Evolutionary conservation across 345 rosid species (phyloP).

Genomic region (Leavenworthia alabamica): DNA sequence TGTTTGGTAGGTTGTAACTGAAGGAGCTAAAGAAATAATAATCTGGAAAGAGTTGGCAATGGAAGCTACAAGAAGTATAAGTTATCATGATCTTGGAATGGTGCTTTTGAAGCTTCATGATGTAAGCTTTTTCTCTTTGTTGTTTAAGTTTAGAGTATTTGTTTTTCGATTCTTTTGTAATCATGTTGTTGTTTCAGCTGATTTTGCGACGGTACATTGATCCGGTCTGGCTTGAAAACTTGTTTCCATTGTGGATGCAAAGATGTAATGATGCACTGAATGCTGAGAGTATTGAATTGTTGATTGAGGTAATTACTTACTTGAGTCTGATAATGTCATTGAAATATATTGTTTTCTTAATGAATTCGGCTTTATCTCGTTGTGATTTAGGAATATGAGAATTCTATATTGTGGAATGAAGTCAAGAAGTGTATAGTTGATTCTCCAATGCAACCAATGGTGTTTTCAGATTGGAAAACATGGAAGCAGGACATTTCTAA

Average conservation of each 20-base stretch:
- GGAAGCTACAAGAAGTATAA: slow-evolving; percentile 71
- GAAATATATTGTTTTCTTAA: background rate
- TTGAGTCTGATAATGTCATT: background rate
- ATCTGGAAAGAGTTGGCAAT: slow-evolving; percentile 94
- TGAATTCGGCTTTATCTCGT: background rate
- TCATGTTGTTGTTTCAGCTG: slow-evolving; percentile 51
- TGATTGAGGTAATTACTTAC: slow-evolving; percentile 62
- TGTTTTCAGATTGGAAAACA: slow-evolving; percentile 91
- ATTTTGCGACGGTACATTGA: slow-evolving; percentile 55
- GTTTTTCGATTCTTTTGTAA: background rate
- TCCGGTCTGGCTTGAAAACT: slow-evolving; percentile 56
- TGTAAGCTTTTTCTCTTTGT: slow-evolving; percentile 38
- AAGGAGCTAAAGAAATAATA: slow-evolving; percentile 59
- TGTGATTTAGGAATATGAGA: slow-evolving; percentile 67
- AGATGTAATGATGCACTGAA: slow-evolving; percentile 57
- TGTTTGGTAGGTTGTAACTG: slow-evolving; percentile 60
- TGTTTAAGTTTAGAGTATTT: background rate
- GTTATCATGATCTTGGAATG: slow-evolving; percentile 76
- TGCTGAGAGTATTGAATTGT: slow-evolving; percentile 79
- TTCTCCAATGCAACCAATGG: slow-evolving; percentile 53
- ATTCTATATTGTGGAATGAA: slow-evolving; percentile 71
- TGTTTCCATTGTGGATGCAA: slow-evolving; percentile 59
- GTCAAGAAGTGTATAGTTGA: slow-evolving; percentile 55
- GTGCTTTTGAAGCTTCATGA: slow-evolving; percentile 87
- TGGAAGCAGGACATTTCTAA: slow-evolving; percentile 93